These are phyloP conservation scores for Aureobasidium sp. DNA, from an alignment of 2,329 filamentous ascomycete species.

Conservation along the genomic window DNA sequence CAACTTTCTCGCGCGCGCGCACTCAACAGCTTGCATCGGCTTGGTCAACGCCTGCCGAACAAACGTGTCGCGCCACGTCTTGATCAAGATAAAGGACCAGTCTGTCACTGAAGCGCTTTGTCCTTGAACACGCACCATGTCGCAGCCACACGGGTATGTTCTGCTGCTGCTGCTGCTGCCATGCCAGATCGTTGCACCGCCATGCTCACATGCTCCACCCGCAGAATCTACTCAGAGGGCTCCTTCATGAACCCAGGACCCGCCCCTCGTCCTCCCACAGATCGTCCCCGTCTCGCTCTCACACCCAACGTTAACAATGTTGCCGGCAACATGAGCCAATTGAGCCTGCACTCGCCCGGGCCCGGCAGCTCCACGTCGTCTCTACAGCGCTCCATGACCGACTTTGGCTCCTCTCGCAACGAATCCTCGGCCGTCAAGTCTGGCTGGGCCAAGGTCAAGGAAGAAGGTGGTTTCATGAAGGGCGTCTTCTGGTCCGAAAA, in stretches of 20 bases:
- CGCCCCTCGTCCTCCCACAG: conserved; percentile 80
- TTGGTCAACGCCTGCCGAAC: conserved; percentile 4
- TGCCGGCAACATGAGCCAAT: conserved; percentile 68
- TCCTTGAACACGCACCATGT: not conserved
- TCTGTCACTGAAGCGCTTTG: not conserved
- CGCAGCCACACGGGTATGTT: conserved; percentile 15
- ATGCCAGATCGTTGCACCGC: not conserved
- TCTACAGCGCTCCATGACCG: conserved; percentile 36
- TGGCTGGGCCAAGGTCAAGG: conserved; percentile 79
- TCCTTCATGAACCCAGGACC: conserved; percentile 96
- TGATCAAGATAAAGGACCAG: not conserved
- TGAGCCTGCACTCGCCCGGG: conserved; percentile 61
- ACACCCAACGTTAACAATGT: conserved; percentile 66
- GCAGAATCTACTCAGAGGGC: conserved; percentile 53
- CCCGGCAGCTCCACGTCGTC: conserved; percentile 32
- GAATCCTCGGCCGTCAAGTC: conserved; percentile 45
- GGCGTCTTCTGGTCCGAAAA: conserved; percentile 82
- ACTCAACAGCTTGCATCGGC: not conserved
- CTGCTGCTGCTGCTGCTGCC: not conserved
- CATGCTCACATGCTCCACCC: not conserved
- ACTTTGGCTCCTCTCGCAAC: conserved; percentile 31
- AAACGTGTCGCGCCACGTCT: not conserved
- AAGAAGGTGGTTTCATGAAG: conserved; percentile 77
- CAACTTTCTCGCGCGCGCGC: not conserved
- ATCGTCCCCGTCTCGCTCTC: conserved; percentile 66